Conservation (phyloP, 2,329 filamentous ascomycete species). For the Cadophora sp. region DNA sequence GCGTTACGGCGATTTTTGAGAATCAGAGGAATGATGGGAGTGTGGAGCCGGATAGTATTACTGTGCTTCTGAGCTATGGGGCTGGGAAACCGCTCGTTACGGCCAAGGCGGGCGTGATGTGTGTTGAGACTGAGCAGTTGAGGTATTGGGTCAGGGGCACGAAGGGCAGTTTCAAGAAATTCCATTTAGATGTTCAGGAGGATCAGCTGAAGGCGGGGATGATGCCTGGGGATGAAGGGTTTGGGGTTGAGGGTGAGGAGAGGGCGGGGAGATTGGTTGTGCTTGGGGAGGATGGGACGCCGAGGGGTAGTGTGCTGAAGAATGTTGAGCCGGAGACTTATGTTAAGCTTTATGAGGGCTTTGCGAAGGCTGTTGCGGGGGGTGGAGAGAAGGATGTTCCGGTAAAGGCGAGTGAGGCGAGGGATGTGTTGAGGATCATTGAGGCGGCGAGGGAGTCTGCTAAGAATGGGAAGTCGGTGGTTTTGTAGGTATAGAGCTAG, state of each 20-base stretch:
- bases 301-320: slow-evolving; percentile 57
- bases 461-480: slow-evolving; percentile 49
- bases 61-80: slow-evolving; percentile 70
- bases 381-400: slow-evolving; percentile 58
- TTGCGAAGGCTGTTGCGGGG: slow-evolving; percentile 56
- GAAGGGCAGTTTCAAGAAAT: slow-evolving; percentile 78
- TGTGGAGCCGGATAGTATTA: slow-evolving; percentile 62
- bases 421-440: slow-evolving; percentile 60
- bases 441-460: slow-evolving; percentile 62
- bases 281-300: slow-evolving; percentile 53
- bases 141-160: slow-evolving; percentile 80
- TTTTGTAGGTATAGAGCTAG: slow-evolving; percentile 25
- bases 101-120: slow-evolving; percentile 72
- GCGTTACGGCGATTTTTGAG: slow-evolving; percentile 72
- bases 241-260: slow-evolving; percentile 67
- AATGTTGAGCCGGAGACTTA: slow-evolving; percentile 73
- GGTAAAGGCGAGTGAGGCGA: slow-evolving; percentile 58
- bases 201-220: slow-evolving; percentile 71
- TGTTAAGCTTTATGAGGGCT: slow-evolving; percentile 66
- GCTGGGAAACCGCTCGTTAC: slow-evolving; percentile 66
- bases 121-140: slow-evolving; percentile 71
- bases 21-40: slow-evolving; percentile 63
- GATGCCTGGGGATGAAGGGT: slow-evolving; percentile 65
- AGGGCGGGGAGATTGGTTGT: slow-evolving; percentile 65
- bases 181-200: slow-evolving; percentile 75